These are phyloP conservation scores for Hygrophila difformis DNA, from an alignment of 257 asterid genomes.

Conservation along the genomic window DNA sequence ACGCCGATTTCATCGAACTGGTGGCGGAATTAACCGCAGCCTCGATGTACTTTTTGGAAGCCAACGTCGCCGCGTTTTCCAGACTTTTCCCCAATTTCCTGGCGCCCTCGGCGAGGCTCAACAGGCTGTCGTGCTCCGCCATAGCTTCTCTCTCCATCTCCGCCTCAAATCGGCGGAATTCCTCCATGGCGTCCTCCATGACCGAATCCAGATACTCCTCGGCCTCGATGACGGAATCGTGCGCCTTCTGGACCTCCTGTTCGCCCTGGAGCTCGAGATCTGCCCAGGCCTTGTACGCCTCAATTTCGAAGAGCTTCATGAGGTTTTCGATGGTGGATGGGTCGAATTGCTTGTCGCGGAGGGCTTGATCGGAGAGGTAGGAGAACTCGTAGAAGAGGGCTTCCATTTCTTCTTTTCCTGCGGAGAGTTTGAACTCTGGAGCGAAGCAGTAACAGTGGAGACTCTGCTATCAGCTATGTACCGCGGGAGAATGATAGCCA, in stretches of 20 bases:
- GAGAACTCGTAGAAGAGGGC: constrained; percentile 62
- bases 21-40: constrained; percentile 68
- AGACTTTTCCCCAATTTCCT: constrained; percentile 46
- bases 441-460: too few relatives aligned
- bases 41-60: constrained; percentile 72
- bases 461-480: too few relatives aligned
- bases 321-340: constrained; percentile 66
- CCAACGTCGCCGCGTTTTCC: constrained; percentile 54
- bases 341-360: constrained; percentile 61
- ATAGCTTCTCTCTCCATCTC: constrained; percentile 43
- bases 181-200: constrained; percentile 93
- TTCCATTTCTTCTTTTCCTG: constrained; percentile 37
- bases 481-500: too few relatives aligned
- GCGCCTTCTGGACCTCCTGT: constrained; percentile 28
- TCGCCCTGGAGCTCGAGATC: constrained; percentile 54
- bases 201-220: constrained; percentile 59
- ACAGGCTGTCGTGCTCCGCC: constrained; percentile 43
- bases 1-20: constrained; percentile 76
- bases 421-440: too few relatives aligned
- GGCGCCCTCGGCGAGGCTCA: constrained; percentile 40
- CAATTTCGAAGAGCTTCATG: constrained; percentile 72
- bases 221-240: constrained; percentile 28
- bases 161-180: constrained; percentile 62
- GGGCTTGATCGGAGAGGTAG: constrained; percentile 53
- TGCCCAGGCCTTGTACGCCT: constrained; percentile 89